Evolutionary conservation across 2,329 filamentous ascomycete genomes (phyloP).

Genomic region (Emmonsia crescens): DNA sequence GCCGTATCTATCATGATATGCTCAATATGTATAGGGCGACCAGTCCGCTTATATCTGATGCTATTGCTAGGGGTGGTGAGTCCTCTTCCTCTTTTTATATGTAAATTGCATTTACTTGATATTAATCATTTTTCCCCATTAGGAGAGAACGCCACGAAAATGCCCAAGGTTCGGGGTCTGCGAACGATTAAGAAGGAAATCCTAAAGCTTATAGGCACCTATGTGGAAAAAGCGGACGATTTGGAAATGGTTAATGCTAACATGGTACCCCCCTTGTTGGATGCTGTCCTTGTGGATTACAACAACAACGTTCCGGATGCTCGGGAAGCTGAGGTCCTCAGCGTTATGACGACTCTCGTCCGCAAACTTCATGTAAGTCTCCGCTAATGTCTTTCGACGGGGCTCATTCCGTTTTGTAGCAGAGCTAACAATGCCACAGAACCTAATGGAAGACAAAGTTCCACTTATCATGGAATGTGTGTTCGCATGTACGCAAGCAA

Average conservation of each 20-base stretch:
- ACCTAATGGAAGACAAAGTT: conserved; percentile 96
- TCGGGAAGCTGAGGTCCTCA: conserved; percentile 89
- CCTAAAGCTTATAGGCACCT: conserved; percentile 93
- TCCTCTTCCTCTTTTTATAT: neutral
- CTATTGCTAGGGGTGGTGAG: conserved; percentile 72
- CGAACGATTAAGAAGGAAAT: conserved; percentile 99
- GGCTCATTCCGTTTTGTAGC: conserved; percentile 11
- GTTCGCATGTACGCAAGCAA: conserved; percentile 95
- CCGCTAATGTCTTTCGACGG: conserved; percentile 35
- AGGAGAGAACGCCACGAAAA: conserved; percentile 92
- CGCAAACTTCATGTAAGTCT: conserved; percentile 85
- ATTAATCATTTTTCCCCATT: conserved; percentile 12
- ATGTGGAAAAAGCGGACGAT: conserved; percentile 96
- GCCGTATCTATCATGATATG: conserved; percentile 96
- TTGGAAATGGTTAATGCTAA: conserved; percentile 83
- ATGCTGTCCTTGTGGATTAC: conserved; percentile 91
- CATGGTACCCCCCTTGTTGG: conserved; percentile 90
- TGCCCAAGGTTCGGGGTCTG: conserved; percentile 87
- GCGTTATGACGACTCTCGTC: conserved; percentile 96
- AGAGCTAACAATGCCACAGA: conserved; percentile 41
- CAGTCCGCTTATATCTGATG: conserved; percentile 90
- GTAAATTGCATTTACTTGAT: neutral
- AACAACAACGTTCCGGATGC: conserved; percentile 94
- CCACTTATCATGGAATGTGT: conserved; percentile 97
- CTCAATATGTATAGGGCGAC: conserved; percentile 97